These are phyloP conservation scores for Daedaleopsis nitida DNA, from an alignment of 768 basidiomycete species.

Conservation along the genomic window DNA sequence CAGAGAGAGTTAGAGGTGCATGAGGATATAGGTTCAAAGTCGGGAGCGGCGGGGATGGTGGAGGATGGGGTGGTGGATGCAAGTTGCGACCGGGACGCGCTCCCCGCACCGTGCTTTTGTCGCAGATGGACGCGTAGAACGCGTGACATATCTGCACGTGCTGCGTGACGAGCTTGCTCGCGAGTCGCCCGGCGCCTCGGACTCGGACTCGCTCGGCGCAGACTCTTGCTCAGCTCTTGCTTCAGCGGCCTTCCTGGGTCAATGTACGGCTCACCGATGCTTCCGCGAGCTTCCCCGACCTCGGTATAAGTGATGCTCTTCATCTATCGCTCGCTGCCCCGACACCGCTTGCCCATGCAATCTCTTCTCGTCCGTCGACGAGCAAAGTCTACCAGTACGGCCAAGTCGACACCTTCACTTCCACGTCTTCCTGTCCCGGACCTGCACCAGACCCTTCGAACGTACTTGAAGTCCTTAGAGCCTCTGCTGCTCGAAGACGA, in stretches of 20 bases:
- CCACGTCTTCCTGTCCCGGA: conserved; percentile 85
- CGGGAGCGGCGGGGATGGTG: background rate
- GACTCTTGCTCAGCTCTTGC: conserved; percentile 79
- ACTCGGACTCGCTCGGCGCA: conserved; percentile 55
- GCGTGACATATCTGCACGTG: conserved; percentile 60
- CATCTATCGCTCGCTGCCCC: background rate
- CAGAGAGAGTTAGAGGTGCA: no score
- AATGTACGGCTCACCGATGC: background rate
- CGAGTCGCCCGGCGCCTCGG: background rate
- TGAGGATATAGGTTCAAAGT: background rate
- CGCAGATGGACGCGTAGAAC: conserved; percentile 49
- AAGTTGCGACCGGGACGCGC: conserved; percentile 75
- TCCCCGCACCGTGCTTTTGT: conserved; percentile 55
- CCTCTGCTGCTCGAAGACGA: conserved; percentile 83
- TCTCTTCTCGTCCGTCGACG: conserved; percentile 1
- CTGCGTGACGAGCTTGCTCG: conserved; percentile 36
- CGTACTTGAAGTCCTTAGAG: conserved; percentile 75
- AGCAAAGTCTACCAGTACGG: background rate
- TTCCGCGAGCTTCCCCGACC: background rate
- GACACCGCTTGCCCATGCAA: conserved; percentile 5
- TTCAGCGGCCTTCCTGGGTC: conserved; percentile 44
- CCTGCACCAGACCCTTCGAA: conserved; percentile 70
- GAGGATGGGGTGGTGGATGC: background rate
- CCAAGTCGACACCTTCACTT: conserved; percentile 29
- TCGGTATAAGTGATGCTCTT: conserved; percentile 3